Conservation (phyloP, 73 alveolate species). For the Durusdinium trenchii region DNA sequence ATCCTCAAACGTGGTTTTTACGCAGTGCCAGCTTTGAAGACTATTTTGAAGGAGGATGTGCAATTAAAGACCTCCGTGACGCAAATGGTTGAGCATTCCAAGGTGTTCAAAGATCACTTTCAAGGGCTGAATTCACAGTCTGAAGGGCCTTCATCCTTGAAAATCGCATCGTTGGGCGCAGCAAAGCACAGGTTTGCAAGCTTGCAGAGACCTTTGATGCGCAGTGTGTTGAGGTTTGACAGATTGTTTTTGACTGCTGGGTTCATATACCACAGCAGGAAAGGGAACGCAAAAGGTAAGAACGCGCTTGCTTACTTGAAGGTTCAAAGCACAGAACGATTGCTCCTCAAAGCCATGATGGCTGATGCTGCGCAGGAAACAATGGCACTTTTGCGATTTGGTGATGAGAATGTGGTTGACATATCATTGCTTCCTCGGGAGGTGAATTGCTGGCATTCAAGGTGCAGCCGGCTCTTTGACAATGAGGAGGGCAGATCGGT, state of each 20-base stretch:
- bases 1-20: constrained; percentile 7
- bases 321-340: constrained; percentile 14
- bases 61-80: background rate
- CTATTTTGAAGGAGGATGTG: background rate
- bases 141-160: constrained; percentile 2
- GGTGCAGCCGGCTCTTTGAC: background rate
- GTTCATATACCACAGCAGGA: background rate
- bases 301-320: background rate
- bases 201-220: constrained; percentile 22
- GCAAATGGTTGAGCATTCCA: background rate
- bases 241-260: constrained; percentile 16
- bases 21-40: background rate
- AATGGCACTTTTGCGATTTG: constrained; percentile 15
- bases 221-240: constrained; percentile 27
- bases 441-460: background rate
- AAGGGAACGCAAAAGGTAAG: background rate
- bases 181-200: constrained; percentile 22
- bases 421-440: background rate
- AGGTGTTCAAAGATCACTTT: background rate
- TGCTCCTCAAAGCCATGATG: background rate
- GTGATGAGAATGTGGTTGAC: background rate
- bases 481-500: background rate
- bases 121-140: background rate
- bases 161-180: constrained; percentile 5
- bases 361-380: constrained; percentile 37